Percentiles rank a stretch among this genome's conserved stretches.
phyloP scores from a whole-genome alignment of 2,329 filamentous ascomycete genomes.

The Chaetomiaceae sp. region DNA sequence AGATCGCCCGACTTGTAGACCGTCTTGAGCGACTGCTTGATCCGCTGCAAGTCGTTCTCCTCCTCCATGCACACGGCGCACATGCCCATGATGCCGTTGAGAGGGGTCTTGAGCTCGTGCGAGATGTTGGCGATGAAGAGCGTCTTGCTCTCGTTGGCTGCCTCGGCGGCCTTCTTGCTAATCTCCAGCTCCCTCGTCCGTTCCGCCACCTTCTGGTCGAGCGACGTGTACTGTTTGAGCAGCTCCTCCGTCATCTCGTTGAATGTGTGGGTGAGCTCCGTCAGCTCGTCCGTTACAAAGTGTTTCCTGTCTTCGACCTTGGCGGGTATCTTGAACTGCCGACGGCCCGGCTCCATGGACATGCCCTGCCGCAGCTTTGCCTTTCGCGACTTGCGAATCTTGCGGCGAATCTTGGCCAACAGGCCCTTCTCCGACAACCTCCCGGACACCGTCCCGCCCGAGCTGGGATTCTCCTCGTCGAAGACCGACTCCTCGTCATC shows the following conservation, averaged over 20 bases:
- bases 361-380: constrained; percentile 29
- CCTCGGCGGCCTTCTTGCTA: constrained; percentile 87
- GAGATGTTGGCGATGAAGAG: constrained; percentile 95
- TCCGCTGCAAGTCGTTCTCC: constrained; percentile 70
- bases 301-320: constrained; percentile 75
- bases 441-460: constrained; percentile 38
- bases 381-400: constrained; percentile 33
- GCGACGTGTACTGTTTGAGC: constrained; percentile 74
- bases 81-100: constrained; percentile 95
- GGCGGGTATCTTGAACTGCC: constrained; percentile 75
- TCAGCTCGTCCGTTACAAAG: constrained; percentile 76
- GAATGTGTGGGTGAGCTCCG: constrained; percentile 78
- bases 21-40: constrained; percentile 80
- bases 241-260: constrained; percentile 94
- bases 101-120: constrained; percentile 82
- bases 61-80: constrained; percentile 90
- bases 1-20: constrained; percentile 87
- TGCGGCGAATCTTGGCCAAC: constrained; percentile 36
- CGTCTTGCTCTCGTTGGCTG: constrained; percentile 96
- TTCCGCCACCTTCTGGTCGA: constrained; percentile 80
- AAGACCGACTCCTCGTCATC: constrained; percentile 44
- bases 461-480: constrained; percentile 44
- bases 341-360: constrained; percentile 40
- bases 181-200: constrained; percentile 80
- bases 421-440: constrained; percentile 42